Evolutionary conservation across 108 stramenopile species (phyloP).

Genomic region (Fragilaria crotonensis): DNA sequence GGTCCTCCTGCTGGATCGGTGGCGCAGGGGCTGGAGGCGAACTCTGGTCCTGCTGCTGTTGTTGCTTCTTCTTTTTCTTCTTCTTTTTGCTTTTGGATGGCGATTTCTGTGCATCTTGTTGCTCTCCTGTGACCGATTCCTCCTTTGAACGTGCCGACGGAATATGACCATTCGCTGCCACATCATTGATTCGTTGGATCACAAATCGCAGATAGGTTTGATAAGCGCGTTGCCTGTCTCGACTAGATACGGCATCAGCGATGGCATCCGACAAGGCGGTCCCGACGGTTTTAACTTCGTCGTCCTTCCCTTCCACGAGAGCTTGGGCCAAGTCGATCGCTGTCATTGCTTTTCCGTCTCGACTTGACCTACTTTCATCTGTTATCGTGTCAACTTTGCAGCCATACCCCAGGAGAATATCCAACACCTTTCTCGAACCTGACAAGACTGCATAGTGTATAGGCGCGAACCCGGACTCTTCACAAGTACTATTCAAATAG

Average conservation of each 20-base stretch:
- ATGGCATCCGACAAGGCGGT: neutral
- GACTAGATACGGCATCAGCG: neutral
- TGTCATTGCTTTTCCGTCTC: constrained; percentile 40
- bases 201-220: neutral
- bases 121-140: constrained; percentile 10
- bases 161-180: constrained; percentile 53
- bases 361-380: constrained; percentile 14
- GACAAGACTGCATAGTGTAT: constrained; percentile 68
- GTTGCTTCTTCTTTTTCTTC: constrained; percentile 52
- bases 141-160: constrained; percentile 15
- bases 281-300: constrained; percentile 12
- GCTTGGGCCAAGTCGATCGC: constrained; percentile 46
- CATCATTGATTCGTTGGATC: constrained; percentile 30
- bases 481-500: constrained; percentile 40
- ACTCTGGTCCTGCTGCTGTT: constrained; percentile 5
- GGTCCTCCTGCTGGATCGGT: constrained; percentile 28
- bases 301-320: constrained; percentile 27
- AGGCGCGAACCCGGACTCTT: constrained; percentile 76
- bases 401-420: constrained; percentile 46
- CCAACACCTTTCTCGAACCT: constrained; percentile 48
- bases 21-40: constrained; percentile 11
- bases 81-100: constrained; percentile 24
- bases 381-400: constrained; percentile 30
- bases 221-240: neutral
- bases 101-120: constrained; percentile 25